Base-by-base conservation (phyloP, 768 basidiomycete species). In the Tylopilus felleus region DNA sequence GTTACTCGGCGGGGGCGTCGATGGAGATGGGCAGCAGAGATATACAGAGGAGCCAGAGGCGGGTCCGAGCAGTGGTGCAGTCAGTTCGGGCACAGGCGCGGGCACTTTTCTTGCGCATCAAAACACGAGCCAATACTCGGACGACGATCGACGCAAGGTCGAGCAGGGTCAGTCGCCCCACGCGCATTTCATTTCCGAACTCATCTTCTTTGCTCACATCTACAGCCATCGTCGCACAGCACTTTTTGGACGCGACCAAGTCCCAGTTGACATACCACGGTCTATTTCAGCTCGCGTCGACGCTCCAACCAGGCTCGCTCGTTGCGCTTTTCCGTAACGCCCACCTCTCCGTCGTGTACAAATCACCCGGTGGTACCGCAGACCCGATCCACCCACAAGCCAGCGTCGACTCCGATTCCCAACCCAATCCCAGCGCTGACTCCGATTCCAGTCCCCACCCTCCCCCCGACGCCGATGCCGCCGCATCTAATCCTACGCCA, bases 271-370 rank as follows among this genome's bases (percentile, higher is more conserved):
- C 93, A 0, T 95, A 95, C 63, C 80, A 91, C 50, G 93, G 93
- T 0, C 78, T 95, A 31, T 93, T 94, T 68, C 80, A 85, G 33
- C 83, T 95, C 46, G 85, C 87, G 0, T 67, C 75, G 8, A 61
- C 68, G 4, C 64, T 81, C 29, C 51, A 69, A 14, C 74, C 77
- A 0, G 78, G 82, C 3, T 75, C 82, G 2, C 81, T 94, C 51
- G 86, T 88, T n/a, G 93, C 93, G 1, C 81, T 95, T 56, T 96
- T 94, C 77, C 84, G 94, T 49, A 92, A 84, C 70, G 93, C 91
- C 0, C 94, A 96, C 65, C 82, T 97, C 14, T 86, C 88, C 0
- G 93, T 96, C 9, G 75, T 97, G 2, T 89, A 93, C 75, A 90
- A 87, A 55, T 71, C 75, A 55, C 48, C 47, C 0, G 64, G 65